A percentile compares a stretch with the other conserved stretches of the same genome.
Evolutionary conservation across 106 monocot genomes (phyloP).

Genomic region (Iris macrosiphon): DNA sequence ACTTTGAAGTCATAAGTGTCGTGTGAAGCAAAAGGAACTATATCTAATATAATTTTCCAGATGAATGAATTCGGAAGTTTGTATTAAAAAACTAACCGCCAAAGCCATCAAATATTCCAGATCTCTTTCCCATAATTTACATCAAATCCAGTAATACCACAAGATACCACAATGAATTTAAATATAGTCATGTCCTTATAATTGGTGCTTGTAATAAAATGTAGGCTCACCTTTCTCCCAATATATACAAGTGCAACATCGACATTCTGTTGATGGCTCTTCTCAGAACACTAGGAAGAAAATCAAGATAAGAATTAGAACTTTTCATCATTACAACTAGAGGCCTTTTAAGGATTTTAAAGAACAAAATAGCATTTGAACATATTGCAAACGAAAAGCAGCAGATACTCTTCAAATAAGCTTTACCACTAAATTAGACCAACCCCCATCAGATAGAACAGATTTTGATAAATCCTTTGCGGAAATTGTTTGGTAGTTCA

Average conservation of each 20-base stretch:
- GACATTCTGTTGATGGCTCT: conserved; percentile 29
- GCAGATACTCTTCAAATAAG: not conserved
- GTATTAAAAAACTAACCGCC: not conserved
- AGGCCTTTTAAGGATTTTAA: not conserved
- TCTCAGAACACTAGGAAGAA: conserved; percentile 48
- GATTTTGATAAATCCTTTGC: conserved; percentile 61
- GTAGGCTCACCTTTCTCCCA: conserved; percentile 61
- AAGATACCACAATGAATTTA: too few species aligned
- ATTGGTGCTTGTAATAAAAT: not conserved
- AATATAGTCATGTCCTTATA: too few species aligned
- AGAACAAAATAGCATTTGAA: not conserved
- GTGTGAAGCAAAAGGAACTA: not conserved
- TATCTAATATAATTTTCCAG: not conserved
- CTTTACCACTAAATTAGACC: conserved; percentile 80
- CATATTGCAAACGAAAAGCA: not conserved
- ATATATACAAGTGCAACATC: conserved; percentile 82
- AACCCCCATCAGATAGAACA: conserved; percentile 82
- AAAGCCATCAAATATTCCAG: too few species aligned
- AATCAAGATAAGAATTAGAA: conserved; percentile 2
- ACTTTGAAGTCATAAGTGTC: not conserved
- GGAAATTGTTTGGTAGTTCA: conserved; percentile 59
- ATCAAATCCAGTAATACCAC: too few species aligned
- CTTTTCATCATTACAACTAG: not conserved
- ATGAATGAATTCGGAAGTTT: not conserved
- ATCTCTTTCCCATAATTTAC: not conserved